phyloP scores from a whole-genome alignment of 352 stramenopile genomes.

The Phytophthora hybrid region DNA sequence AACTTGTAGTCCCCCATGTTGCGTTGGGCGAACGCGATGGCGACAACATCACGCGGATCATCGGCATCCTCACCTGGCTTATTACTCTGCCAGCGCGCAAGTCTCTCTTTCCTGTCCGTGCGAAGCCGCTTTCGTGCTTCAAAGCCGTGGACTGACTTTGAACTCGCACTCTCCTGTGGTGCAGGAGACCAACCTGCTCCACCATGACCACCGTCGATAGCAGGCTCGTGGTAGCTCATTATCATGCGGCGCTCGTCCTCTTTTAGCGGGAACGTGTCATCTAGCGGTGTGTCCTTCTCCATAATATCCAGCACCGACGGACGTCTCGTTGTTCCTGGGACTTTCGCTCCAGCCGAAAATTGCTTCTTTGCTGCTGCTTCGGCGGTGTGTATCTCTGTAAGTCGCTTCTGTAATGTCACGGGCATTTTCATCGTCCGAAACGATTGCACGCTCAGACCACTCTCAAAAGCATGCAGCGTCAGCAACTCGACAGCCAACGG shows the following conservation, averaged over 20 bases:
- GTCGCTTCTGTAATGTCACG: constrained; percentile 62
- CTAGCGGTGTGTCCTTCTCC: constrained; percentile 53
- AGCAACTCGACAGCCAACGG: constrained; percentile 80
- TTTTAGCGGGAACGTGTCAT: constrained; percentile 64
- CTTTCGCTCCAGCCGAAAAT: neutral
- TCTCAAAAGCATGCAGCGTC: constrained; percentile 77
- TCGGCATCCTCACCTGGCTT: constrained; percentile 92
- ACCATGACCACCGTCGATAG: constrained; percentile 16
- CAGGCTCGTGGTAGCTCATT: constrained; percentile 24
- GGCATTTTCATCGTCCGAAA: constrained; percentile 87
- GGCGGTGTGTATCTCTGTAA: constrained; percentile 73
- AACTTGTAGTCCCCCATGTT: constrained; percentile 95
- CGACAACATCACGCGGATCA: constrained; percentile 90
- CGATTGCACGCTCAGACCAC: constrained; percentile 69
- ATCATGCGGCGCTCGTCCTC: constrained; percentile 70
- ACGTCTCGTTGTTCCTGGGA: constrained; percentile 6
- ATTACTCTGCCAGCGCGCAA: constrained; percentile 65
- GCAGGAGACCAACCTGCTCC: constrained; percentile 12
- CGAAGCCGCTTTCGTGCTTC: constrained; percentile 85
- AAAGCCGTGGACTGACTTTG: constrained; percentile 71
- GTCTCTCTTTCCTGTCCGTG: constrained; percentile 68
- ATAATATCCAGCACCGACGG: constrained; percentile 79
- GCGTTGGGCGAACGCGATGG: constrained; percentile 87
- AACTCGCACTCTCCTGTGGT: constrained; percentile 7
- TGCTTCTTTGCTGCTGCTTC: constrained; percentile 31